Conservation (phyloP, 192 early-diverging fungal species). For the Chytriomyces sp. region DNA sequence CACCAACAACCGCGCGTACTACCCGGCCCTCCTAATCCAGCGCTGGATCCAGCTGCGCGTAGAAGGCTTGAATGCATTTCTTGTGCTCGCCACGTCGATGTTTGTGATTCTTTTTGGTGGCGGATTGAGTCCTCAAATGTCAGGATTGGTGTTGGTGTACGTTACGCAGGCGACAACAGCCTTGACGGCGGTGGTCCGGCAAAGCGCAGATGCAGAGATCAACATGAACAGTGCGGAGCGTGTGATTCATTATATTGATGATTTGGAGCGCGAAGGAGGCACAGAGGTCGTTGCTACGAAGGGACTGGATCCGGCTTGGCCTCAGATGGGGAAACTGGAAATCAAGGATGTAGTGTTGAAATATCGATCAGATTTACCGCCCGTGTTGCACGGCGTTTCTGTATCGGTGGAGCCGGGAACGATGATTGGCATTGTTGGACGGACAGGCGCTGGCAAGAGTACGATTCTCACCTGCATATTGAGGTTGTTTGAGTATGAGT, state of each 20-base stretch:
- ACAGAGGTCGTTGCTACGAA: conserved; percentile 15
- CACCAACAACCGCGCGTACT: conserved; percentile 37
- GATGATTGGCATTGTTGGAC: conserved; percentile 62
- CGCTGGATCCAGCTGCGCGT: conserved; percentile 25
- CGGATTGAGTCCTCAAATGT: conserved; percentile 72
- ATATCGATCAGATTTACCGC: conserved; percentile 74
- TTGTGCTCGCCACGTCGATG: conserved; percentile 54
- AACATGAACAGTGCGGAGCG: conserved; percentile 49
- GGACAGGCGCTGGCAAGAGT: conserved; percentile 80
- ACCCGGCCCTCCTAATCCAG: conserved; percentile 9
- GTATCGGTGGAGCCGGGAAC: conserved; percentile 45
- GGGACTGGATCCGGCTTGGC: conserved; percentile 47
- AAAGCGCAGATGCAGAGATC: conserved; percentile 70
- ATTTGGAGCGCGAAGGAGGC: conserved; percentile 26
- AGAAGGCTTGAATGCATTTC: conserved; percentile 22
- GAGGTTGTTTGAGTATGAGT: conserved; percentile 72
- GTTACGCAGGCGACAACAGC: conserved; percentile 71
- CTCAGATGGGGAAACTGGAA: conserved; percentile 66
- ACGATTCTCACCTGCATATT: conserved; percentile 74
- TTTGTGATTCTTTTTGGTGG: conserved; percentile 53
- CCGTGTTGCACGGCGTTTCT: conserved; percentile 51
- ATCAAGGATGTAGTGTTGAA: conserved; percentile 68
- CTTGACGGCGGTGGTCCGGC: conserved; percentile 75
- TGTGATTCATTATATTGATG: conserved; percentile 19
- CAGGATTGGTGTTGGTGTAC: conserved; percentile 79